These are phyloP conservation scores for Vitis amurensis DNA, from an alignment of 164 flowering plant genomes.

Conservation along the genomic window DNA sequence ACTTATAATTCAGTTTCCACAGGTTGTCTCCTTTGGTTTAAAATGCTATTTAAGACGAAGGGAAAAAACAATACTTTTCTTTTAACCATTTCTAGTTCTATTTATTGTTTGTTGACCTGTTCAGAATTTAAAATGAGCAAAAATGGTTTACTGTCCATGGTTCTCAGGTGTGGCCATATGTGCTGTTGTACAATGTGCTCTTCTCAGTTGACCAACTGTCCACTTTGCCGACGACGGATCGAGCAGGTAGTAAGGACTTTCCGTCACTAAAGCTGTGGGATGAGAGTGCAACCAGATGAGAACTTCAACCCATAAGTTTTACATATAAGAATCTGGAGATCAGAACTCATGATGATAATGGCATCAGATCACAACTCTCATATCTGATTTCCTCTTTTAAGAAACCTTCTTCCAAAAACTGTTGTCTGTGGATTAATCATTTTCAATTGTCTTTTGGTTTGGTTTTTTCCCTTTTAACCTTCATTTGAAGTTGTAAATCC, in stretches of 20 bases:
- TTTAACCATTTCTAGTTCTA: not conserved
- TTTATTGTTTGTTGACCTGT: not conserved
- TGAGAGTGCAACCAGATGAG: not conserved
- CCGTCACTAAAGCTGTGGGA: slow-evolving; percentile 55
- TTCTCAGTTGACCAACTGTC: slow-evolving; percentile 77
- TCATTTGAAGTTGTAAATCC: too few species aligned
- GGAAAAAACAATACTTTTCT: not conserved
- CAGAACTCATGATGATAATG: too few species aligned
- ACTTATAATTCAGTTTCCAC: not conserved
- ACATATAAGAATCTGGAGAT: not conserved
- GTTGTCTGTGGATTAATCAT: too few species aligned
- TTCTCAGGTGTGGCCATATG: slow-evolving; percentile 96
- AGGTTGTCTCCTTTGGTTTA: too few species aligned
- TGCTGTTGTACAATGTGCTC: slow-evolving; percentile 87
- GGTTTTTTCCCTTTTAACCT: too few species aligned
- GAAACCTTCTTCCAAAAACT: too few species aligned
- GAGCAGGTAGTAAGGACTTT: slow-evolving; percentile 77
- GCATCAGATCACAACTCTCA: too few species aligned
- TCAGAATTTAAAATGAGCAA: slow-evolving; percentile 4
- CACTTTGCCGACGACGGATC: slow-evolving; percentile 82
- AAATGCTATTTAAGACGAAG: too few species aligned
- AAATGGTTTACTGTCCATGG: slow-evolving; percentile 4
- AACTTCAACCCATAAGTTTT: too few species aligned
- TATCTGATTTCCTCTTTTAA: too few species aligned
- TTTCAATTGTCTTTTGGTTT: too few species aligned